Percentiles rank a stretch among this genome's conserved stretches.
Conservation (phyloP, 2,329 filamentous ascomycete species). For the Botrytis elliptica region DNA sequence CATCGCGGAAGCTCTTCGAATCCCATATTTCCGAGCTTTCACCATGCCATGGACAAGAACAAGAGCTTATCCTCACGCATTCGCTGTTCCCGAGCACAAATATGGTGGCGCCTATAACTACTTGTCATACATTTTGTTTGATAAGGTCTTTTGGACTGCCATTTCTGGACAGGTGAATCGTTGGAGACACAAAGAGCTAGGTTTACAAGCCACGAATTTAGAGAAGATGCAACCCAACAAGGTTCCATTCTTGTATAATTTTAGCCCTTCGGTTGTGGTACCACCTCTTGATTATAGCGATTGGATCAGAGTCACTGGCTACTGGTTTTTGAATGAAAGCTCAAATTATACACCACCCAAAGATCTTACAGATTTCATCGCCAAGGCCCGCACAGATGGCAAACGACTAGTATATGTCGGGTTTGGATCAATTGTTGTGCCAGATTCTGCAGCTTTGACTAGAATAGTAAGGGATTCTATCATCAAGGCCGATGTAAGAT, state of each 20-base stretch:
- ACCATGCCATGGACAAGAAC: conserved; percentile 99
- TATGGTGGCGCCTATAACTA: conserved; percentile 96
- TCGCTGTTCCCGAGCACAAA: conserved; percentile 87
- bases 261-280: conserved; percentile 89
- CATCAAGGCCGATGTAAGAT: conserved; percentile 85
- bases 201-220: conserved; percentile 75
- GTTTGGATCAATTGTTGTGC: conserved; percentile 93
- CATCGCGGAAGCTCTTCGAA: conserved; percentile 86
- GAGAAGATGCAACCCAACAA: conserved; percentile 95
- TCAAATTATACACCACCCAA: conserved; percentile 67
- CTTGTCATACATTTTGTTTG: conserved; percentile 93
- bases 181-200: conserved; percentile 81
- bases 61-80: conserved; percentile 92
- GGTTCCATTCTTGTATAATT: conserved; percentile 98
- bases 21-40: conserved; percentile 96
- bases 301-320: conserved; percentile 95
- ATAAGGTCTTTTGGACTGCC: conserved; percentile 94
- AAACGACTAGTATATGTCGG: conserved; percentile 97
- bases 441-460: conserved; percentile 83
- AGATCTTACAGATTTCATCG: conserved; percentile 78
- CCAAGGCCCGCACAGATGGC: conserved; percentile 72
- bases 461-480: conserved; percentile 92
- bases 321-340: conserved; percentile 92
- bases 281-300: conserved; percentile 94
- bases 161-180: conserved; percentile 88